These are phyloP conservation scores for Lachnellula cervina DNA, from an alignment of 2,329 filamentous ascomycete genomes.

Conservation along the genomic window DNA sequence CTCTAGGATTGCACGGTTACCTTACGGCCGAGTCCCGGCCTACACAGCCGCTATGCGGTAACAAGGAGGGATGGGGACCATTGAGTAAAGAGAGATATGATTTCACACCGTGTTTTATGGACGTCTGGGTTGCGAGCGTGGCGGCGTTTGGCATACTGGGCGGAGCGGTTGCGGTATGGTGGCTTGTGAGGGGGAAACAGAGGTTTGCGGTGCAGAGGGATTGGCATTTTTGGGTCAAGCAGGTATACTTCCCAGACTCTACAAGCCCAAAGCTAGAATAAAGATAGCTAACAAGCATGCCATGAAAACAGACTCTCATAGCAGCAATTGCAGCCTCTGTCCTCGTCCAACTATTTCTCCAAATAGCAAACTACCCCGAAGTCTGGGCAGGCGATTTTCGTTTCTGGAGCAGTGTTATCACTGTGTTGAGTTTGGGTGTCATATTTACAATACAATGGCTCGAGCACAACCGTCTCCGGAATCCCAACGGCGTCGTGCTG, in stretches of 20 bases:
- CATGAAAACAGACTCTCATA: slow-evolving; percentile 47
- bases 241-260: slow-evolving; percentile 53
- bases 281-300: not conserved
- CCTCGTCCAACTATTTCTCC: slow-evolving; percentile 56
- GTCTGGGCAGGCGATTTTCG: slow-evolving; percentile 62
- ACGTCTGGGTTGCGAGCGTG: slow-evolving; percentile 78
- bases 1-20: slow-evolving; percentile 51
- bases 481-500: slow-evolving; percentile 65
- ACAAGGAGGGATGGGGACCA: slow-evolving; percentile 92
- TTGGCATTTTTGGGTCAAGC: slow-evolving; percentile 89
- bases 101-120: slow-evolving; percentile 95
- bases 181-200: slow-evolving; percentile 66
- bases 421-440: slow-evolving; percentile 55
- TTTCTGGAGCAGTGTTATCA: slow-evolving; percentile 65
- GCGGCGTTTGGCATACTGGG: slow-evolving; percentile 74
- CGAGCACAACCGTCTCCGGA: slow-evolving; percentile 64
- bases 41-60: slow-evolving; percentile 73
- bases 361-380: slow-evolving; percentile 53
- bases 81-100: slow-evolving; percentile 83
- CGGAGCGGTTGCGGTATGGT: slow-evolving; percentile 74
- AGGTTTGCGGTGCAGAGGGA: slow-evolving; percentile 69
- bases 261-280: not conserved
- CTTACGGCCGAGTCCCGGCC: slow-evolving; percentile 41
- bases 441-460: slow-evolving; percentile 63
- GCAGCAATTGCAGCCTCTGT: slow-evolving; percentile 52